phyloP scores from a whole-genome alignment of 306 rosid genomes.

The Cicer cuneatum region DNA sequence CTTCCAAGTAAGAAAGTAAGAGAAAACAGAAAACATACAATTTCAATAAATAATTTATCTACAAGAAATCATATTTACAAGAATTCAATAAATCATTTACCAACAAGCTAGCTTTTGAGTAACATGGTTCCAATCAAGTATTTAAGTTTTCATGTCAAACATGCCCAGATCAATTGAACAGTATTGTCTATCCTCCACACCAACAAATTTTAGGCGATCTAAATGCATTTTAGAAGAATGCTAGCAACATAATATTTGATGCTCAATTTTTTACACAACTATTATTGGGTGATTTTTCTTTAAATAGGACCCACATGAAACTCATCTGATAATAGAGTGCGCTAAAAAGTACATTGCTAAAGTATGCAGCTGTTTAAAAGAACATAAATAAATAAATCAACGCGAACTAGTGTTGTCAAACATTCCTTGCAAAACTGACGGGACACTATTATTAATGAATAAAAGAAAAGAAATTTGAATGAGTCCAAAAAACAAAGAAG shows the following conservation, averaged over 20 bases:
- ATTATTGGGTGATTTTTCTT: too few relatives aligned
- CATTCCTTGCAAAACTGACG: slow-evolving; percentile 19
- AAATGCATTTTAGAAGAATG: too few relatives aligned
- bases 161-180: not conserved
- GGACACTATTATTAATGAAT: not conserved
- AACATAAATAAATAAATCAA: not conserved
- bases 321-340: not conserved
- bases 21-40: too few relatives aligned
- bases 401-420: not conserved
- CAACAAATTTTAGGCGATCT: too few relatives aligned
- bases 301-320: not conserved
- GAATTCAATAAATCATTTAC: too few relatives aligned
- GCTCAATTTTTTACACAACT: too few relatives aligned
- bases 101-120: not conserved
- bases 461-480: not conserved
- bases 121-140: not conserved
- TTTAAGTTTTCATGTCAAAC: not conserved
- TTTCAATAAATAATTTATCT: too few relatives aligned
- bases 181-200: not conserved
- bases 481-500: not conserved
- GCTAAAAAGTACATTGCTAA: not conserved
- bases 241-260: too few relatives aligned
- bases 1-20: too few relatives aligned
- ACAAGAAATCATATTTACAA: too few relatives aligned
- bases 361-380: not conserved